These are phyloP conservation scores for Carnegiea gigantea DNA, from an alignment of 179 eudicot species.

Conservation along the genomic window DNA sequence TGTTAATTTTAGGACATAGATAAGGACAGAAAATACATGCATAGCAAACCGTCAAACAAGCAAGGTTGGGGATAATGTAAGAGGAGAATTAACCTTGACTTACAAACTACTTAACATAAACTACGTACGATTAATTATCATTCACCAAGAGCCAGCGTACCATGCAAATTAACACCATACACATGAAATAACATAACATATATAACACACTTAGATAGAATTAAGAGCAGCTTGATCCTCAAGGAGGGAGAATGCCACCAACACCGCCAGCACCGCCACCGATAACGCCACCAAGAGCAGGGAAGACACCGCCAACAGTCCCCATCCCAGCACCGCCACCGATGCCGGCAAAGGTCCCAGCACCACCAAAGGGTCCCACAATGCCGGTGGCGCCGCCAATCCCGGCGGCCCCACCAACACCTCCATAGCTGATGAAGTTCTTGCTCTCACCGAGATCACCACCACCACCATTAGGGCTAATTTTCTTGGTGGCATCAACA, in stretches of 20 bases:
- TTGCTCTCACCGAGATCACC: slow-evolving; percentile 18
- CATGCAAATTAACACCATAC: too few species aligned
- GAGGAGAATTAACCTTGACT: too few species aligned
- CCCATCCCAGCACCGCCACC: slow-evolving; percentile 25
- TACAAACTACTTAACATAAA: too few species aligned
- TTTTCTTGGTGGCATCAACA: slow-evolving; percentile 10
- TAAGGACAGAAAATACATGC: too few species aligned
- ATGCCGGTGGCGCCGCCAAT: slow-evolving; percentile 21
- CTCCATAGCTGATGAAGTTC: slow-evolving; percentile 20
- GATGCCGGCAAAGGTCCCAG: slow-evolving; percentile 1
- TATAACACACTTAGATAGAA: background rate
- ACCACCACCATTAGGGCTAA: slow-evolving; percentile 4
- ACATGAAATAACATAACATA: background rate
- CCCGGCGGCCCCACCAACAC: slow-evolving; percentile 21
- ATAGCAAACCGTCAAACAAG: too few species aligned
- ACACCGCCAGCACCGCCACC: slow-evolving; percentile 19
- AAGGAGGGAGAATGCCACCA: slow-evolving; percentile 14
- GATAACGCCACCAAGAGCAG: slow-evolving; percentile 14
- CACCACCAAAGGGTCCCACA: slow-evolving; percentile 27
- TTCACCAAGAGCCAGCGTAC: too few species aligned
- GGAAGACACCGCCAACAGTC: slow-evolving; percentile 12
- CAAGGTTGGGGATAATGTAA: too few species aligned
- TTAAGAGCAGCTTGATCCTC: background rate
- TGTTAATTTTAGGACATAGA: too few species aligned
- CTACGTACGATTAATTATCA: too few species aligned